A percentile compares a stretch with the other conserved stretches of the same genome.
Evolutionary conservation across 192 early-diverging fungal genomes (phyloP).

Genomic region (Cetraspora pellucida): DNA sequence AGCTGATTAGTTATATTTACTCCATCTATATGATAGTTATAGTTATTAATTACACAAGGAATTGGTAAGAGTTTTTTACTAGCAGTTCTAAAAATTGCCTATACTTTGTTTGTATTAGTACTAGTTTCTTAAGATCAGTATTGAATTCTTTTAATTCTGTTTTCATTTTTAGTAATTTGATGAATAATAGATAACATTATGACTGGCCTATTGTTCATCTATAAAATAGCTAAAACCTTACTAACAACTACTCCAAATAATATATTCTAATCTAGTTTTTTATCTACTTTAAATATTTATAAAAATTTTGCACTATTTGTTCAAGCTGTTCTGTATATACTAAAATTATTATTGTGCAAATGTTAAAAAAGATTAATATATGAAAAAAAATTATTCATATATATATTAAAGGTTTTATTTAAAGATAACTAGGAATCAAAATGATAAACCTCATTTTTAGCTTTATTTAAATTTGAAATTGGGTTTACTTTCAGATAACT

Average conservation of each 20-base stretch:
- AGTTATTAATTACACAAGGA: constrained; percentile 31
- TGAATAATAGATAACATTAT: constrained; percentile 35
- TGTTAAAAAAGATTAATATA: constrained; percentile 33
- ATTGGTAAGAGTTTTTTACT: constrained; percentile 22
- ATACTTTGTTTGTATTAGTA: constrained; percentile 13
- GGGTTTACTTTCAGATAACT: constrained; percentile 6
- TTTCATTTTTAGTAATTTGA: constrained; percentile 8
- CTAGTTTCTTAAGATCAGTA: constrained; percentile 26
- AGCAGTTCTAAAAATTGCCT: constrained; percentile 15
- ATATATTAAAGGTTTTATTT: constrained; percentile 31
- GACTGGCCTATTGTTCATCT: constrained; percentile 32
- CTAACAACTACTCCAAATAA: constrained; percentile 18
- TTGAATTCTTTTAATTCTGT: background rate
- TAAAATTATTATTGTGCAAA: constrained; percentile 25
- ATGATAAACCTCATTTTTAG: constrained; percentile 17
- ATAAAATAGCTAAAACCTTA: constrained; percentile 31
- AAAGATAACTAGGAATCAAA: constrained; percentile 24
- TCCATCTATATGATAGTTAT: constrained; percentile 30
- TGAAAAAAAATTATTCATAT: constrained; percentile 44
- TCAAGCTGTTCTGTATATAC: constrained; percentile 29
- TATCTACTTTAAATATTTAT: constrained; percentile 6
- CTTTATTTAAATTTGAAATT: constrained; percentile 9
- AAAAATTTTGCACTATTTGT: constrained; percentile 14
- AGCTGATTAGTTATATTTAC: constrained; percentile 35
- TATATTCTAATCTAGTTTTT: constrained; percentile 27